Evolutionary conservation across 768 basidiomycete genomes (phyloP), one percentile per base, ranked within the genome.

Genomic region (Hortiboletus campestris): DNA sequence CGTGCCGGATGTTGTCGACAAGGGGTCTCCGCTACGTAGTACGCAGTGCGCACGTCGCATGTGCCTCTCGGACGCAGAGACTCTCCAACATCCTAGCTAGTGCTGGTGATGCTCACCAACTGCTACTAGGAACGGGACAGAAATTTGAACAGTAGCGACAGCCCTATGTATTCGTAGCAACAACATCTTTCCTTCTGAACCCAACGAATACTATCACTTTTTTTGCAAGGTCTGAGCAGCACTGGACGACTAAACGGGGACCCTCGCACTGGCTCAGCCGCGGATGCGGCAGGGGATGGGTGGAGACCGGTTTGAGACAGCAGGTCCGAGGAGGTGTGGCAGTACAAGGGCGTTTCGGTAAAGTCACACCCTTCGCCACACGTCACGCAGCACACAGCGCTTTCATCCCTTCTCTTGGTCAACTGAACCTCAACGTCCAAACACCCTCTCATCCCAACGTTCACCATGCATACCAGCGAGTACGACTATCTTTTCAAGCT

Each of bases 401-500:
- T 63, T 72, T 75, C 76, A 64, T 72, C 69, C 64, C 65, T 25
- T 25, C 25, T 25, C 25, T 25, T 25, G 25, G 53, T 29, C 53
- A 46, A 69, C 72, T 62, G 67, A 66, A 64, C 61, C 53, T 51
- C 59, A 53, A 55, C 71, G 55, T 58, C 61, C 66, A 80, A 65
- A 57, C 32, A 65, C 59, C 63, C 51, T 53, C 56, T 59, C 55
- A 32, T 55, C 60, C 39, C 59, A 53, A 57, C 61, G 52, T 55
- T 61, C 70, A 81, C 63, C 57, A 91, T 93, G 91, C 90, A 93
- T 71, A 90, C 91, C 71, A 88, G 87, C 79, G 91, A 93, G 74
- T 94, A 94, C 84, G 92, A 94, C 78, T 94, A 89, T 69, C 91
- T 94, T 72, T 94, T 94, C 83, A 94, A 94, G 79, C 89, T 94